Evolutionary conservation across 768 basidiomycete genomes (phyloP).

Genomic region (Leccinum olivaceopallidum): DNA sequence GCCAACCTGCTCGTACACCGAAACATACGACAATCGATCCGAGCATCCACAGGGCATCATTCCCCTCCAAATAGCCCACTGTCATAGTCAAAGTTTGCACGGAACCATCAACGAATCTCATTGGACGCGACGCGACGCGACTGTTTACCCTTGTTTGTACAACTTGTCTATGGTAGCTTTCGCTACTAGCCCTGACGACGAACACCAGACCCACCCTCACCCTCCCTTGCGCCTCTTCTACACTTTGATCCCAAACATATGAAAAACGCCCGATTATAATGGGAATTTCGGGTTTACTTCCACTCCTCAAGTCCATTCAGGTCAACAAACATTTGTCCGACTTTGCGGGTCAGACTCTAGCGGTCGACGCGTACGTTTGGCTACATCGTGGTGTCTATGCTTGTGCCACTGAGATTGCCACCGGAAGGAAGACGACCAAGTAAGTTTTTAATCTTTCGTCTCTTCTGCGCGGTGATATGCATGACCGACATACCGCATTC

Average conservation of each 20-base stretch:
- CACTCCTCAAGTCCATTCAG: conserved; percentile 89
- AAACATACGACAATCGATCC: too few species aligned
- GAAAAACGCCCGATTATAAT: conserved; percentile 40
- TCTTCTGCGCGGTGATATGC: background rate
- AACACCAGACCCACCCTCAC: background rate
- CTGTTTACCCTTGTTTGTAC: conserved; percentile 31
- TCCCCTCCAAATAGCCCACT: background rate
- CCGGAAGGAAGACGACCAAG: conserved; percentile 81
- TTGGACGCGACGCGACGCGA: conserved; percentile 33
- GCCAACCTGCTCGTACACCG: too few species aligned
- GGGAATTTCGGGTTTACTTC: conserved; percentile 92
- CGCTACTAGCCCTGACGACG: background rate
- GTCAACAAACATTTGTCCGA: conserved; percentile 75
- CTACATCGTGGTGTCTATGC: conserved; percentile 85
- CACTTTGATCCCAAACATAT: conserved; percentile 1
- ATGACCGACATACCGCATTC: conserved; percentile 8
- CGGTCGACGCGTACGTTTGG: conserved; percentile 96
- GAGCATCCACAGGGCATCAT: too few species aligned
- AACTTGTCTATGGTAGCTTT: background rate
- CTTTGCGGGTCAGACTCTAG: conserved; percentile 81
- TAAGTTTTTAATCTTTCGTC: conserved; percentile 40
- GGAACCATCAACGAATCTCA: conserved; percentile 2
- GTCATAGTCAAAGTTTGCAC: background rate
- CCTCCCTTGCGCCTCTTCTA: conserved; percentile 8
- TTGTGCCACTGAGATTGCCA: conserved; percentile 89